Evolutionary conservation across 257 asterid genomes (phyloP).

Genomic region (Galeopsis tetrahit): DNA sequence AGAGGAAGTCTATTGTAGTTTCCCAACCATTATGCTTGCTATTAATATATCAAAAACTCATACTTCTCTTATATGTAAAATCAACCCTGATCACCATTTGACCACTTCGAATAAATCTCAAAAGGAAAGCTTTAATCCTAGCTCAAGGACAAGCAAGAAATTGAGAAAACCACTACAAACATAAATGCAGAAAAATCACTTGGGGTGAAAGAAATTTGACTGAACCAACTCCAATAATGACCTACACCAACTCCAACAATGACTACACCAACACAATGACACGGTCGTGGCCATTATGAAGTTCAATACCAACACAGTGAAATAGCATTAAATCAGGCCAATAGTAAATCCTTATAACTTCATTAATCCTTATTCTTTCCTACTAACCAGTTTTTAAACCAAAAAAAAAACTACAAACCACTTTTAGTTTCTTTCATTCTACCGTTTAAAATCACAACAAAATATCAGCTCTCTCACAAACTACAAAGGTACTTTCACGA

Average conservation of each 20-base stretch:
- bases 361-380: not conserved
- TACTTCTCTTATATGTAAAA: not conserved
- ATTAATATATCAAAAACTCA: not conserved
- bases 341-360: constrained; percentile 5
- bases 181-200: not conserved
- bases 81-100: not conserved
- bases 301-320: constrained; percentile 24
- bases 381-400: not conserved
- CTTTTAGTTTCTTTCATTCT: not conserved
- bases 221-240: constrained; percentile 24
- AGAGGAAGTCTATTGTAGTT: not conserved
- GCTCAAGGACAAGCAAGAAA: constrained; percentile 24
- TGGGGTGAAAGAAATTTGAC: constrained; percentile 6
- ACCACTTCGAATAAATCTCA: not conserved
- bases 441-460: constrained; percentile 1
- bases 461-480: constrained; percentile 9
- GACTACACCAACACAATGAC: not conserved
- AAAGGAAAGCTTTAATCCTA: not conserved
- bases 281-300: constrained; percentile 3
- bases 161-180: not conserved
- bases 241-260: not conserved
- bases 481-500: not conserved
- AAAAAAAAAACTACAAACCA: not conserved
- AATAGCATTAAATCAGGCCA: constrained; percentile 3
- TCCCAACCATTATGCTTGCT: not conserved